Conservation (phyloP, 2,329 filamentous ascomycete species). For the Fusarium concolor region DNA sequence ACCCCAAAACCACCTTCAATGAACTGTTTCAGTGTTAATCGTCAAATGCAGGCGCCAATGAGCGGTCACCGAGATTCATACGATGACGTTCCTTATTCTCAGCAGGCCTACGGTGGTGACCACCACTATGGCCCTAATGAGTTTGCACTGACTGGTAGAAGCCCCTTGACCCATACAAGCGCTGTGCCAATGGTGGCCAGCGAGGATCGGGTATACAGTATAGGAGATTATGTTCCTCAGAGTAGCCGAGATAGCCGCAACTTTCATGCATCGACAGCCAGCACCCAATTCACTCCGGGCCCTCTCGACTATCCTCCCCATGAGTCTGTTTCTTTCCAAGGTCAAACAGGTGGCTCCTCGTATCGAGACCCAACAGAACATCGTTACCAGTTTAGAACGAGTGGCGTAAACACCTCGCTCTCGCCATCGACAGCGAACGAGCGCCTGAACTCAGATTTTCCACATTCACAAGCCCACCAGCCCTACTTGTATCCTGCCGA, state of each 20-base stretch:
- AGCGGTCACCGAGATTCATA: constrained; percentile 31
- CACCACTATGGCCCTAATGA: constrained; percentile 9
- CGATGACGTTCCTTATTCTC: constrained; percentile 16
- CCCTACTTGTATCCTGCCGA: constrained; percentile 25
- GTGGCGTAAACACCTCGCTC: not conserved
- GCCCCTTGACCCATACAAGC: not conserved
- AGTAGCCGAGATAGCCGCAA: constrained; percentile 3
- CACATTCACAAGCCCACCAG: constrained; percentile 17
- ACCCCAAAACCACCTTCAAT: constrained; percentile 31
- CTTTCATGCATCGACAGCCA: not conserved
- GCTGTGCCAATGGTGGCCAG: constrained; percentile 1
- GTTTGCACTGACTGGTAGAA: constrained; percentile 24
- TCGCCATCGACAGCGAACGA: not conserved
- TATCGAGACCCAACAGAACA: constrained; percentile 4
- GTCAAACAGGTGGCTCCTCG: constrained; percentile 2
- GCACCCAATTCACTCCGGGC: constrained; percentile 2
- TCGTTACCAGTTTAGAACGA: not conserved
- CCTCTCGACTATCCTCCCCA: not conserved
- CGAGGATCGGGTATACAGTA: not conserved
- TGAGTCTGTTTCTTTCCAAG: not conserved
- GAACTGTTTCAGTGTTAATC: constrained; percentile 38
- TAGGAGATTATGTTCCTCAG: not conserved
- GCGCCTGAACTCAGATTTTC: not conserved
- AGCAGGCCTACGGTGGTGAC: not conserved
- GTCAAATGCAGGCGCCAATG: constrained; percentile 36